Evolutionary conservation across 2,329 filamentous ascomycete species (phyloP).

Genomic region (Alternaria sp.): DNA sequence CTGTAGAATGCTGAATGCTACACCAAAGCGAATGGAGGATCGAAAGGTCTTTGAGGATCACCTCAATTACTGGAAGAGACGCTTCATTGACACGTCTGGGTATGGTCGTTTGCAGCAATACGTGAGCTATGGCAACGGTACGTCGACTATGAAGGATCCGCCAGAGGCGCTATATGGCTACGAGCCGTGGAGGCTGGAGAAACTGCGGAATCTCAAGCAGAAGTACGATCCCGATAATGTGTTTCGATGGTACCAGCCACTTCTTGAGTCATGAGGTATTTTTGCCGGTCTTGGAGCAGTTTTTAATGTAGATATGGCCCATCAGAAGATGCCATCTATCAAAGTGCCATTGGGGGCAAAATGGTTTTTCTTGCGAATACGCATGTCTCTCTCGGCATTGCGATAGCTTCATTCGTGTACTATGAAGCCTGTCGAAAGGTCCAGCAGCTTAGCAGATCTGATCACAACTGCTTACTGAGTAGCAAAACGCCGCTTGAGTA

Average conservation of each 20-base stretch:
- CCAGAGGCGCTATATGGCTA: slow-evolving; percentile 13
- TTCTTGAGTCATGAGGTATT: neutral
- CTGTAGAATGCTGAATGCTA: slow-evolving; percentile 12
- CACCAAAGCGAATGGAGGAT: slow-evolving; percentile 10
- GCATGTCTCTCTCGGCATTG: rapidly evolving
- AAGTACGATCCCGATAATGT: slow-evolving; percentile 8
- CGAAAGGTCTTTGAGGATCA: slow-evolving; percentile 9
- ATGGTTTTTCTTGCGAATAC: rapidly evolving
- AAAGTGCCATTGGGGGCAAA: neutral
- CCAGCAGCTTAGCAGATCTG: neutral
- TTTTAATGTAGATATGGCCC: neutral
- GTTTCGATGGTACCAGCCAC: slow-evolving; percentile 13
- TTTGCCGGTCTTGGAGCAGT: neutral
- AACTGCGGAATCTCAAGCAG: neutral
- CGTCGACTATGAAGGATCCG: slow-evolving; percentile 8
- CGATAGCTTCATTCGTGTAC: neutral
- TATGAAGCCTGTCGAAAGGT: neutral
- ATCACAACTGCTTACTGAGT: neutral
- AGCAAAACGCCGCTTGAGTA: neutral
- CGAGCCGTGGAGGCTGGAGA: slow-evolving; percentile 7
- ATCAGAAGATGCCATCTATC: neutral
- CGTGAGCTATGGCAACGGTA: slow-evolving; percentile 12
- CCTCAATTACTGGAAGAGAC: slow-evolving; percentile 13
- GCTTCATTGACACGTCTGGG: slow-evolving; percentile 7
- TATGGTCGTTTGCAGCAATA: slow-evolving; percentile 14